phyloP scores from a whole-genome alignment of 2,329 filamentous ascomycete genomes.

The Pochonia chlamydosporia region DNA sequence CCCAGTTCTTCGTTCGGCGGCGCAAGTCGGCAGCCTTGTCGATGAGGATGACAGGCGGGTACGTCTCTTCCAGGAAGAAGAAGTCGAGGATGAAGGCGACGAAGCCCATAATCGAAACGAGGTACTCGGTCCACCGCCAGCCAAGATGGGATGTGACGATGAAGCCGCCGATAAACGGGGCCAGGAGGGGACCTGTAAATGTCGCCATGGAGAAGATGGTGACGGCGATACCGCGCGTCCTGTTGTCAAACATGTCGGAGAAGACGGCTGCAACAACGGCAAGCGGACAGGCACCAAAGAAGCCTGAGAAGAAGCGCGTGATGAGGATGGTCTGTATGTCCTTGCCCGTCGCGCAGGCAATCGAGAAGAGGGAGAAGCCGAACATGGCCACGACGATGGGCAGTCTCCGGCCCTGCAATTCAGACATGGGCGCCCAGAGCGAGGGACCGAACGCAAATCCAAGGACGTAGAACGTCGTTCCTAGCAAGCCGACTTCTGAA shows the following conservation, averaged over 20 bases:
- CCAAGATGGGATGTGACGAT: conserved; percentile 56
- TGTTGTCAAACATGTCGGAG: conserved; percentile 65
- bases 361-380: conserved; percentile 63
- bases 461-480: conserved; percentile 64
- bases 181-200: conserved; percentile 61
- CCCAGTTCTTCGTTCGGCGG: conserved; percentile 61
- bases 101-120: conserved; percentile 58
- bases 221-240: conserved; percentile 46
- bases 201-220: conserved; percentile 42
- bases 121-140: conserved; percentile 70
- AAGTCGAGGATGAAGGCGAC: conserved; percentile 53
- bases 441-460: conserved; percentile 67
- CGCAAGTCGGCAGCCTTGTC: conserved; percentile 55
- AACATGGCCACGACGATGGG: conserved; percentile 58
- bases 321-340: conserved; percentile 65
- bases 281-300: conserved; percentile 64
- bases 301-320: conserved; percentile 67
- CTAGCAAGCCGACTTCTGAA: conserved; percentile 56
- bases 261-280: conserved; percentile 67
- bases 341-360: conserved; percentile 59
- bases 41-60: conserved; percentile 61
- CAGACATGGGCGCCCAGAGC: conserved; percentile 68
- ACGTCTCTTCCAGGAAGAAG: conserved; percentile 62
- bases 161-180: conserved; percentile 65
- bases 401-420: conserved; percentile 61